Conservation (phyloP, 495 filamentous ascomycete genomes). For the Melanomma pulvis-pyrius region DNA sequence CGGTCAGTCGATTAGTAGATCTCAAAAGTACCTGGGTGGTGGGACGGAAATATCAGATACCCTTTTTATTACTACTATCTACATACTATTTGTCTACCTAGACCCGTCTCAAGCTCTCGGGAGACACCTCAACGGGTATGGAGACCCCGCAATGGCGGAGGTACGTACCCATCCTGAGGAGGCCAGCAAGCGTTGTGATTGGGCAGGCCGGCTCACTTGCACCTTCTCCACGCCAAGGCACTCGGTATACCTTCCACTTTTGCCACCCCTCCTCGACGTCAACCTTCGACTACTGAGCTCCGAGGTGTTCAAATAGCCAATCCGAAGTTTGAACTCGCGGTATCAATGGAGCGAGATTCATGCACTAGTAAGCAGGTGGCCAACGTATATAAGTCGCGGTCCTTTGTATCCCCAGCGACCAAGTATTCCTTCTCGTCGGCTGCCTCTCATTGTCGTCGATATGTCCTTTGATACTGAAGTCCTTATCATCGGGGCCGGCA, state of each 20-base stretch:
- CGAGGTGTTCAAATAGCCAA: background rate
- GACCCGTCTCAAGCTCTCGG: no score
- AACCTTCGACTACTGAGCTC: background rate
- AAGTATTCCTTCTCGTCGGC: no score
- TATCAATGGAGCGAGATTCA: background rate
- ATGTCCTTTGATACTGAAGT: constrained; percentile 39
- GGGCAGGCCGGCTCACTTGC: background rate
- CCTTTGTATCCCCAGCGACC: no score
- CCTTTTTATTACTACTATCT: background rate
- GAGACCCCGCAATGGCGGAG: background rate
- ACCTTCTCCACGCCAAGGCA: background rate
- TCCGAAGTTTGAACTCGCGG: background rate
- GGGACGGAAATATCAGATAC: background rate
- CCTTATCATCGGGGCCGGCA: constrained; percentile 43
- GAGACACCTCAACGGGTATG: background rate
- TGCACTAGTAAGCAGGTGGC: background rate
- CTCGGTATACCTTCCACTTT: constrained; percentile 2
- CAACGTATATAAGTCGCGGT: background rate
- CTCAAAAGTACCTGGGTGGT: background rate
- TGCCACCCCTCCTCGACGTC: background rate
- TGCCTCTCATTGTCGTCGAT: background rate
- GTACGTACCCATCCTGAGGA: background rate
- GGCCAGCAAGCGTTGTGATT: background rate
- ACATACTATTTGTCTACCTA: no score
- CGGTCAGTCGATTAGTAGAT: background rate